These are phyloP conservation scores for Psilocybe azurescens DNA, from an alignment of 768 basidiomycete genomes.

Conservation along the genomic window DNA sequence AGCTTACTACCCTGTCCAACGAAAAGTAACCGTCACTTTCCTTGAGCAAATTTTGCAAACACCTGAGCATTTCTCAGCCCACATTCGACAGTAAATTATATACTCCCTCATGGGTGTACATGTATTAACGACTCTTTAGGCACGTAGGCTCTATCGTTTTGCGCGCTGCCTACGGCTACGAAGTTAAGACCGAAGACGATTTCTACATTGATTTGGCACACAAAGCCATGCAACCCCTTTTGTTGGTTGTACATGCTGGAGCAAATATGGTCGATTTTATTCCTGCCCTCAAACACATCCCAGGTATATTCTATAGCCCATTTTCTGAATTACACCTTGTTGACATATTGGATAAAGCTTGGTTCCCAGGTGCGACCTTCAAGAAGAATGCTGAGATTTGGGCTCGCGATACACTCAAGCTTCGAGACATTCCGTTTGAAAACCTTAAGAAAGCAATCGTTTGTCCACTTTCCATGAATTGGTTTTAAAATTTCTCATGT, in stretches of 20 bases:
- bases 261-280: slow-evolving; percentile 45
- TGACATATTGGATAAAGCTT: slow-evolving; percentile 22
- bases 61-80: slow-evolving; percentile 33
- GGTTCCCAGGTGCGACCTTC: slow-evolving; percentile 45
- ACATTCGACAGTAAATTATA: slow-evolving; percentile 33
- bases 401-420: slow-evolving; percentile 22
- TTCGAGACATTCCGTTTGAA: slow-evolving; percentile 34
- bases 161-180: slow-evolving; percentile 45
- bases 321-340: neutral
- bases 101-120: neutral
- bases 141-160: slow-evolving; percentile 40
- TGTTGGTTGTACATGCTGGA: slow-evolving; percentile 40
- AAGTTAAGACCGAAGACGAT: slow-evolving; percentile 38
- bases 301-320: slow-evolving; percentile 23
- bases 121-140: slow-evolving; percentile 19
- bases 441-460: slow-evolving; percentile 32
- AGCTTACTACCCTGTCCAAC: slow-evolving; percentile 29
- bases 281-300: slow-evolving; percentile 35
- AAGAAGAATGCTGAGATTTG: slow-evolving; percentile 33
- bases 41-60: slow-evolving; percentile 29
- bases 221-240: slow-evolving; percentile 30
- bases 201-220: slow-evolving; percentile 42
- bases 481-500: neutral
- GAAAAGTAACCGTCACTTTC: slow-evolving; percentile 26
- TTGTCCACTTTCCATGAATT: neutral